Evolutionary conservation across 495 filamentous ascomycete genomes (phyloP).

Genomic region (Schizothecium vesticola): DNA sequence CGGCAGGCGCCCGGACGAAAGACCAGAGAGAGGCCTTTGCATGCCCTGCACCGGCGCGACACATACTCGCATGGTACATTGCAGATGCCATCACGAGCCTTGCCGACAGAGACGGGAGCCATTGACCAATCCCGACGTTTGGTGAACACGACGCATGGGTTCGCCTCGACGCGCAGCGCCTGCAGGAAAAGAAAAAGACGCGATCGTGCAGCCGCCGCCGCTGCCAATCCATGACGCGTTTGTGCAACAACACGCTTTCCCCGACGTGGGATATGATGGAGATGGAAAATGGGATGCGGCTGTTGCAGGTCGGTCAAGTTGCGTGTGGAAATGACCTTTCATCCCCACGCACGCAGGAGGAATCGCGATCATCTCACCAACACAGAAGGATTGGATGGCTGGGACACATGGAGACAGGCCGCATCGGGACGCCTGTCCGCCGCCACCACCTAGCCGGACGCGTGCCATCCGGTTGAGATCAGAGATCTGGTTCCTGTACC

Average conservation of each 20-base stretch:
- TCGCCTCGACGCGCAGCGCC: neutral
- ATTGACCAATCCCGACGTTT: constrained; percentile 16
- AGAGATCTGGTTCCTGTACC: neutral
- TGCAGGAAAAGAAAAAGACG: constrained; percentile 18
- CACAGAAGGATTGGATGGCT: too few species aligned
- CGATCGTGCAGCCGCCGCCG: constrained; percentile 11
- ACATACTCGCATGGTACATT: neutral
- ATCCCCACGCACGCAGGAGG: neutral
- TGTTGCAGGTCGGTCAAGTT: neutral
- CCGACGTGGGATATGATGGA: neutral
- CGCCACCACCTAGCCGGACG: neutral
- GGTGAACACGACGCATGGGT: neutral
- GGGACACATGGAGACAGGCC: too few species aligned
- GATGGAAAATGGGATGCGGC: neutral
- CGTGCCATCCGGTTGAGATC: neutral
- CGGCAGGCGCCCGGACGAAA: neutral
- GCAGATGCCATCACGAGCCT: neutral
- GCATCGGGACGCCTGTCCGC: neutral
- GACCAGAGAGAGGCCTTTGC: neutral
- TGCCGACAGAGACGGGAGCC: neutral
- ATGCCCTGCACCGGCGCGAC: too few species aligned
- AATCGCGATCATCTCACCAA: neutral
- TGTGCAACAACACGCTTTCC: constrained; percentile 10
- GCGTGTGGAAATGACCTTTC: neutral
- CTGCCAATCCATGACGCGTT: constrained; percentile 16